Evolutionary conservation across 2,329 filamentous ascomycete species (phyloP), one percentile per base, ranked within the genome.

Genomic region (Fusarium nodosum): DNA sequence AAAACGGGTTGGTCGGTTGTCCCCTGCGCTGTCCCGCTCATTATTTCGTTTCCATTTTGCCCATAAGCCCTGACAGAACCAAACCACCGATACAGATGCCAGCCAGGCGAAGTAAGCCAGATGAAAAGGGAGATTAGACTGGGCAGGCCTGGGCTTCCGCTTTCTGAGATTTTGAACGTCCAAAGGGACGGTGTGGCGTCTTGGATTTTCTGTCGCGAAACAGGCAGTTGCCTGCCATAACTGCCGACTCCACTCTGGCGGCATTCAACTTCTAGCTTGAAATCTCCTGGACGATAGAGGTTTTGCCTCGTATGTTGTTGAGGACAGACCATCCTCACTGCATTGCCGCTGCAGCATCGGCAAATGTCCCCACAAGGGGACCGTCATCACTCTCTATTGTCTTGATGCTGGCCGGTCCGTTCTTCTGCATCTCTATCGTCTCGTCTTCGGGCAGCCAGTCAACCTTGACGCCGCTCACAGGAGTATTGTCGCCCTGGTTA

Each of bases 311-410:
- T 51, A 20, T 47, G n/a, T 46, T 51, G 22, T 53, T 57, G 24
- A 44, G 30, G 34, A 41, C 20, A 44, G 34, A 30, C 34, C 41
- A 20, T 53, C 44, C 52, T 64, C 68, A 79, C 73, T 80, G 80
- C 79, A 86, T 85, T 18, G 83, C 85, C 13, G 83, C 83, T 24
- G 85, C 86, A 24, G 87, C 87, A 73, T 89, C 87, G 45, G 85
- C 84, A 79, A 89, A 89, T 18, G 87, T 88, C 44, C 87, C 87
- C 16, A 89, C 86, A 41, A 89, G 82, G 46, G 84, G 82, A 16
- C 75, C 78, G 13, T 75, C 75, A 31, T 79, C 77, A 28, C 75
- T 75, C 22, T 79, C 75, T n/a, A 78, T 62, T 7, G 76, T 78
- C 64, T 77, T 78, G 55, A 77, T 70, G 66, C 75, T 80, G 36